Evolutionary conservation across 2,329 filamentous ascomycete species (phyloP), one percentile per base, ranked within the genome.

Genomic region (Chrysosporium keratinophilum): DNA sequence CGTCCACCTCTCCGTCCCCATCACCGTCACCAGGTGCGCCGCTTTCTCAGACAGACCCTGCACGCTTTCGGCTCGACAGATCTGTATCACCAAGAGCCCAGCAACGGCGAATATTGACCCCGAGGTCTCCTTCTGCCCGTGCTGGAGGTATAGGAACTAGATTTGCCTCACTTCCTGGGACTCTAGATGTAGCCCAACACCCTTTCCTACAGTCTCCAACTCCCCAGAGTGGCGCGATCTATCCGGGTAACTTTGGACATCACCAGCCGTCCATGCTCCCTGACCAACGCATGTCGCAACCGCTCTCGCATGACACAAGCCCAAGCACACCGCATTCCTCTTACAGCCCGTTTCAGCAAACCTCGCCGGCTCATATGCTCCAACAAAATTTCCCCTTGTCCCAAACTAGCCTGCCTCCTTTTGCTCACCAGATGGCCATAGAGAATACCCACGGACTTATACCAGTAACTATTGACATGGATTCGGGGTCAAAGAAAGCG

Each of bases 401-500:
- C 20, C 49, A 54, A 37, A 23, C 39, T 15, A 39, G 37, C n/a
- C 7, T 53, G 20, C 52, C 48, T 44, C 49, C 40, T 23, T 40
- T 53, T 45, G 45, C 28, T n/a, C 44, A 43, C 11, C 35, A 39
- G 34, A 52, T 41, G 44, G 15, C 53, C 37, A 40, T 39, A 43
- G 34, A 52, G 41, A 39, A 41, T 33, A 35, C 56, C 15, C 37
- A 44, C 20, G 63, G 62, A 20, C 64, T 69, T 60, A 71, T 72
- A 48, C 69, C 67, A 3, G 66, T 69, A 15, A 61, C 67, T 6
- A 50, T 71, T 45, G 70, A 73, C 50, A 54, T 67, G 37, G 71
- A 72, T 44, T 71, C 70, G 2, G 70, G 69, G 5, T 72, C 70
- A 1, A 64, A 64, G 20, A 70, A 64, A 45, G 69, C 72, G 54